Evolutionary conservation across 2,329 filamentous ascomycete genomes (phyloP).

Genomic region (Fusarium aywerte): DNA sequence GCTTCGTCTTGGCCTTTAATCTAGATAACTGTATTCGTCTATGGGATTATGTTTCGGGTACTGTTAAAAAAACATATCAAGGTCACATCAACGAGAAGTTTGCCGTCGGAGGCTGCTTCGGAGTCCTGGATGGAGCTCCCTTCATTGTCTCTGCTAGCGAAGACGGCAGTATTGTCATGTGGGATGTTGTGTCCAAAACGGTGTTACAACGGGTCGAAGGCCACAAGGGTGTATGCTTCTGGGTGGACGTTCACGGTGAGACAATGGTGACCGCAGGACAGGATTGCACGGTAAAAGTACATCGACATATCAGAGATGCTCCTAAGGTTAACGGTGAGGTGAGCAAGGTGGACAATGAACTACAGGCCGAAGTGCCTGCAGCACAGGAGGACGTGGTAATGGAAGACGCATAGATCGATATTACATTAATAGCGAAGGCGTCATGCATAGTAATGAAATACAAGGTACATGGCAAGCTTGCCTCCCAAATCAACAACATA

Average conservation of each 20-base stretch:
- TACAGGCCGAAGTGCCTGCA: slow-evolving; percentile 64
- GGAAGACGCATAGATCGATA: slow-evolving; percentile 43
- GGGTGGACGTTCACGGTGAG: slow-evolving; percentile 69
- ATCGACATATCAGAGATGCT: slow-evolving; percentile 49
- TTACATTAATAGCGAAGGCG: slow-evolving; percentile 1
- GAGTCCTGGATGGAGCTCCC: slow-evolving; percentile 59
- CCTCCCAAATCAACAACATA: neutral
- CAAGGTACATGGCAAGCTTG: neutral
- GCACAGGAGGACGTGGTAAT: slow-evolving; percentile 55
- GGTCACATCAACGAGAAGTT: slow-evolving; percentile 87
- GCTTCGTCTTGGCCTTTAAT: slow-evolving; percentile 90
- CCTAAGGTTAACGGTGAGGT: slow-evolving; percentile 34
- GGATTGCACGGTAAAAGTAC: slow-evolving; percentile 64
- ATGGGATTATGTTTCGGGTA: slow-evolving; percentile 94
- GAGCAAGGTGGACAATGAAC: slow-evolving; percentile 53
- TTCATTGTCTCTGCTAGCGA: slow-evolving; percentile 89
- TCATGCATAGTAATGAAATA: neutral
- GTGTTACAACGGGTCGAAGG: slow-evolving; percentile 74
- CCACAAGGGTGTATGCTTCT: slow-evolving; percentile 70
- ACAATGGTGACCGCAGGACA: slow-evolving; percentile 68
- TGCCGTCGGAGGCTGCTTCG: slow-evolving; percentile 87
- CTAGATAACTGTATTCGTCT: slow-evolving; percentile 89
- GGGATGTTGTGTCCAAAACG: slow-evolving; percentile 90
- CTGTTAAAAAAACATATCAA: slow-evolving; percentile 96
- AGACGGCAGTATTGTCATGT: slow-evolving; percentile 84